Percentiles rank a stretch among this genome's conserved stretches.
phyloP scores from a whole-genome alignment of 371 early-diverging fungal genomes.

The Batkoa obscura region DNA sequence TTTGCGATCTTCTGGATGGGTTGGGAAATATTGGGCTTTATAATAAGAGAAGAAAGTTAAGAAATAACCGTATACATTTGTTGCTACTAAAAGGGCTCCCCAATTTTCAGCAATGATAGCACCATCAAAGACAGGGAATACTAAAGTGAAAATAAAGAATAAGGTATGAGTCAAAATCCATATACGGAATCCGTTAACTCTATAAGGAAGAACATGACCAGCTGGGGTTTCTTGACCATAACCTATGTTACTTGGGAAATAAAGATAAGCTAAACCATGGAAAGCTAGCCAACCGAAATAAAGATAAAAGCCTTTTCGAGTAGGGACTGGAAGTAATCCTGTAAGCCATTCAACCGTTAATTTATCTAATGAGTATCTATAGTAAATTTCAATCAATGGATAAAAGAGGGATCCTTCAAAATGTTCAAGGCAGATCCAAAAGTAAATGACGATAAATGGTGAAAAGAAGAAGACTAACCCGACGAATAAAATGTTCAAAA shows the following conservation, averaged over 20 bases:
- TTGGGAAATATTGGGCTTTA: constrained; percentile 52
- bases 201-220: constrained; percentile 47
- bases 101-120: constrained; percentile 54
- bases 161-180: constrained; percentile 53
- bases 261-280: constrained; percentile 41
- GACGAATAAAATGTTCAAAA: constrained; percentile 22
- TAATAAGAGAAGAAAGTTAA: constrained; percentile 44
- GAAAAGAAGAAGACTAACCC: constrained; percentile 28
- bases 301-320: constrained; percentile 24
- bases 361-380: constrained; percentile 9
- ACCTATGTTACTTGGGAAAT: constrained; percentile 42
- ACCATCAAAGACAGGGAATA: constrained; percentile 30
- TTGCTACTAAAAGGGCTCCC: constrained; percentile 47
- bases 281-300: constrained; percentile 44
- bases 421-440: constrained; percentile 37
- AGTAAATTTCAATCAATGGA: constrained; percentile 23
- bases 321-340: constrained; percentile 17
- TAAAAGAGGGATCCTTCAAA: constrained; percentile 38
- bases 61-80: constrained; percentile 57
- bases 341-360: constrained; percentile 10
- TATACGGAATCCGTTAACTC: constrained; percentile 53
- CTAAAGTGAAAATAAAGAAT: constrained; percentile 33
- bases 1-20: constrained; percentile 63
- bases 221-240: constrained; percentile 68
- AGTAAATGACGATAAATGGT: constrained; percentile 41